Evolutionary conservation across 768 basidiomycete genomes (phyloP).

Genomic region (Termitomyces sp.): DNA sequence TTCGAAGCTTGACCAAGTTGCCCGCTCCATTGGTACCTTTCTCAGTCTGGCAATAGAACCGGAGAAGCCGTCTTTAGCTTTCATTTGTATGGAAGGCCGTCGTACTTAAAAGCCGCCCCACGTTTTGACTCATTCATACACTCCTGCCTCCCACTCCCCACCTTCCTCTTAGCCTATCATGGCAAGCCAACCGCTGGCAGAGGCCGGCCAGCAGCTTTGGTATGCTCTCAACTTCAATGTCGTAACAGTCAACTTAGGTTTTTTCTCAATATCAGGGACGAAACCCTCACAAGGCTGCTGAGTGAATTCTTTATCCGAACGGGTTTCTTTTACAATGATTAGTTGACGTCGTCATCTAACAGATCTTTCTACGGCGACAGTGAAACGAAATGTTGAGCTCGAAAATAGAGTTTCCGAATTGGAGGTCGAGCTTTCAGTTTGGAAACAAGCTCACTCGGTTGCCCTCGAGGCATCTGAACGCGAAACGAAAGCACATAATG

Average conservation of each 20-base stretch:
- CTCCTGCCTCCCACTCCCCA: slow-evolving; percentile 34
- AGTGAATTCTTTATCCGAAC: slow-evolving; percentile 28
- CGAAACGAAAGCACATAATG: slow-evolving; percentile 61
- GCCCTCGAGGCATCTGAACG: slow-evolving; percentile 59
- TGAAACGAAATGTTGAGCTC: slow-evolving; percentile 58
- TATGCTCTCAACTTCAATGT: slow-evolving; percentile 25
- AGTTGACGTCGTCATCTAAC: slow-evolving; percentile 5
- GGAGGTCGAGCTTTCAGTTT: slow-evolving; percentile 61
- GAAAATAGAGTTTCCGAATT: slow-evolving; percentile 62
- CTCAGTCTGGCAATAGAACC: slow-evolving; percentile 40
- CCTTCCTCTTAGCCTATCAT: slow-evolving; percentile 35
- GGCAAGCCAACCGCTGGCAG: slow-evolving; percentile 50
- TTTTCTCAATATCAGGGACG: slow-evolving; percentile 45
- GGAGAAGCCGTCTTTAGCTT: slow-evolving; percentile 49
- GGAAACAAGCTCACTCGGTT: slow-evolving; percentile 66
- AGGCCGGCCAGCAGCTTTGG: slow-evolving; percentile 63
- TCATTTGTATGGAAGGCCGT: slow-evolving; percentile 39
- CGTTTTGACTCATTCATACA: slow-evolving; percentile 29
- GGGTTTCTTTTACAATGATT: neutral
- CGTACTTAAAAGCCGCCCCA: slow-evolving; percentile 41
- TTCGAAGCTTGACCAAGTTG: slow-evolving; percentile 38
- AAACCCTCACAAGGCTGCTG: slow-evolving; percentile 54
- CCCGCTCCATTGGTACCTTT: slow-evolving; percentile 40
- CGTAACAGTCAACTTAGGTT: slow-evolving; percentile 8
- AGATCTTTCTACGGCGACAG: slow-evolving; percentile 62